phyloP scores from a whole-genome alignment of 1,139 yeast genomes.

The Arxiozyma slooffiae region DNA sequence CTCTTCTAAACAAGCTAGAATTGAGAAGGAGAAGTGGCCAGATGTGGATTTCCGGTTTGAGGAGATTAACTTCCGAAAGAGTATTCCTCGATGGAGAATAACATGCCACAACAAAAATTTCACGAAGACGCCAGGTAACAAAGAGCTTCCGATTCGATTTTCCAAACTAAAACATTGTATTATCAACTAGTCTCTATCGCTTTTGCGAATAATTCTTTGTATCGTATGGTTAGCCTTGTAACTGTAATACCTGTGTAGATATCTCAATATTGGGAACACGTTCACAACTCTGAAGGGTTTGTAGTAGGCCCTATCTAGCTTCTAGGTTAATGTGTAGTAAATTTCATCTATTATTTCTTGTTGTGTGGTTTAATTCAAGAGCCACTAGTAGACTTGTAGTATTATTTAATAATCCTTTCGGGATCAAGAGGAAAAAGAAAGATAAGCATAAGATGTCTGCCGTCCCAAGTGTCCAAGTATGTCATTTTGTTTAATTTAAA shows the following conservation, averaged over 20 bases:
- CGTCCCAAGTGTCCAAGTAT: conserved; percentile 61
- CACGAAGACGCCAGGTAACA: background rate
- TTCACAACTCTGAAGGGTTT: background rate
- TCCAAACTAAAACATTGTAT: background rate
- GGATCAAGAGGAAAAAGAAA: background rate
- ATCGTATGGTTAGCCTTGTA: background rate
- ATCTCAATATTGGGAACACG: background rate
- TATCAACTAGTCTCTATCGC: background rate
- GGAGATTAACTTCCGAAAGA: background rate
- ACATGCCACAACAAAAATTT: background rate
- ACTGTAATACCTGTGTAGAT: background rate
- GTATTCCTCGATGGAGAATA: background rate
- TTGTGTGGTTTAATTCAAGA: background rate
- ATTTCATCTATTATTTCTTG: background rate
- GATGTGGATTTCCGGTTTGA: background rate
- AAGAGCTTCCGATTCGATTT: background rate
- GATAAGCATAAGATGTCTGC: conserved; percentile 38
- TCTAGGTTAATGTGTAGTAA: background rate
- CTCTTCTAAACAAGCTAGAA: background rate
- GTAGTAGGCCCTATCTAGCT: background rate
- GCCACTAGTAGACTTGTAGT: no score
- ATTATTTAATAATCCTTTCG: background rate
- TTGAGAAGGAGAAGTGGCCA: background rate
- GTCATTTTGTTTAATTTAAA: conserved; percentile 25
- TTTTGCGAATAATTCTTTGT: background rate